Base-by-base conservation (phyloP, 202 grass and related monocot species). In the Cymbopogon flexuosus region DNA sequence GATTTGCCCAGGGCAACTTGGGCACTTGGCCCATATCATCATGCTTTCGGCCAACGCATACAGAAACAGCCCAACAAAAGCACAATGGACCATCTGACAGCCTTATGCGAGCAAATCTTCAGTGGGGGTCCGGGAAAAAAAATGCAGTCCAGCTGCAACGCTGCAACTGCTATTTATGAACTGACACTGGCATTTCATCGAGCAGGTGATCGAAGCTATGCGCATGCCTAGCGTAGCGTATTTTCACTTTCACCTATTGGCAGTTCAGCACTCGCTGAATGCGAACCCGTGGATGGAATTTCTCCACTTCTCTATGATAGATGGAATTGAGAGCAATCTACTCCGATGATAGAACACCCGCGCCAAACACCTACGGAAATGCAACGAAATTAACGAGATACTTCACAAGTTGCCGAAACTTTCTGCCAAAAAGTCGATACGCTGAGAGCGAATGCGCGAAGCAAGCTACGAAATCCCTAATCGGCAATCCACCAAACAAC, bases 11-110 rank as follows among this genome's bases (percentile, higher is more conserved):
- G 14, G 42, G n/a, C 52, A 21, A 29, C 64, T 65, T 41, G 46
- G 51, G 71, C 82, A 29, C 64, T 65, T 41, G 46, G 51, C 77
- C 82, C 51, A 40, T 47, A 77, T 12, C 58, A 65, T 70, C 60
- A 19, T 65, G 51, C 35, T 33, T 49, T 46, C 77, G 16, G 60
- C 80, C 76, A 70, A 80, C 42, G 41, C 81, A 57, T 4, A 73
- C 31, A 57, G 49, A 19, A 39, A 61, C 75, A 68, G 46, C 30
- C 31, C 75, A 79, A 81, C 77, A 77, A 72, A 65, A 65, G 72
- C 45, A 77, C 56, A 58, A 58, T 77, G 82, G 78, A 85, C 72
- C 72, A 77, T 80, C 58, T 65, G 82, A 77, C 78, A 72, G 11
- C 72, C 45, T 68, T 75, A 49, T 24, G 30, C 11, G 19, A 15